Evolutionary conservation across 2,329 filamentous ascomycete species (phyloP).

Genomic region (Ophiocordyceps camponoti-leonardi): DNA sequence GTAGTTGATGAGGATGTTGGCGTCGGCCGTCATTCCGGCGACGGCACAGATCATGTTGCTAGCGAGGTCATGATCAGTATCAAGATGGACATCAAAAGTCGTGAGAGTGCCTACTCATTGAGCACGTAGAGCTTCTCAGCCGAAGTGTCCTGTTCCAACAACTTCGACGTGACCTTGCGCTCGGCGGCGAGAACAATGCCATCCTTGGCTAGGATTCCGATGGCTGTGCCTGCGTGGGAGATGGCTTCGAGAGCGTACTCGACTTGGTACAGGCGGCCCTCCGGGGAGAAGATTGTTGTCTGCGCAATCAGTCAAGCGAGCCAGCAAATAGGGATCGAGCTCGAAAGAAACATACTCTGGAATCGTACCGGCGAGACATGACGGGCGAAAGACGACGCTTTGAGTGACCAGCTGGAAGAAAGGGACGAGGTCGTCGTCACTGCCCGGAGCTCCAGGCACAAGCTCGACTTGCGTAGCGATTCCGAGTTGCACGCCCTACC

Average conservation of each 20-base stretch:
- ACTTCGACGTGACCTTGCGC: slow-evolving; percentile 97
- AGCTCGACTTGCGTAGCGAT: neutral
- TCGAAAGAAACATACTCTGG: slow-evolving; percentile 49
- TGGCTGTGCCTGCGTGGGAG: slow-evolving; percentile 90
- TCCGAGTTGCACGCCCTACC: neutral
- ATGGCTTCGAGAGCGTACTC: slow-evolving; percentile 99
- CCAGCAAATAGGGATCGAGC: neutral
- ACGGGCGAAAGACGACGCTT: slow-evolving; percentile 11
- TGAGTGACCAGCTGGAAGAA: neutral
- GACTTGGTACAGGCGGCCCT: slow-evolving; percentile 96
- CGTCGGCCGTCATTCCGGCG: slow-evolving; percentile 96
- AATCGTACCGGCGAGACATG: slow-evolving; percentile 98
- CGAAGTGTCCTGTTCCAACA: slow-evolving; percentile 97
- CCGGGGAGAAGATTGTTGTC: slow-evolving; percentile 99
- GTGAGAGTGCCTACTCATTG: slow-evolving; percentile 59
- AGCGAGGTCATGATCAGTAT: neutral
- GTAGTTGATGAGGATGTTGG: slow-evolving; percentile 99
- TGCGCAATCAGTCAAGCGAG: slow-evolving; percentile 18
- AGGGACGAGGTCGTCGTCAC: neutral
- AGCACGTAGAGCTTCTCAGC: slow-evolving; percentile 99
- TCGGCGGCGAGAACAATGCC: slow-evolving; percentile 96
- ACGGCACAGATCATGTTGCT: slow-evolving; percentile 99
- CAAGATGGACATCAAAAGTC: slow-evolving; percentile 1
- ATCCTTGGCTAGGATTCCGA: slow-evolving; percentile 94
- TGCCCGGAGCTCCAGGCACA: neutral